These are phyloP conservation scores for Alternaria hordeiaustralica DNA, from an alignment of 2,329 filamentous ascomycete genomes.

Conservation along the genomic window DNA sequence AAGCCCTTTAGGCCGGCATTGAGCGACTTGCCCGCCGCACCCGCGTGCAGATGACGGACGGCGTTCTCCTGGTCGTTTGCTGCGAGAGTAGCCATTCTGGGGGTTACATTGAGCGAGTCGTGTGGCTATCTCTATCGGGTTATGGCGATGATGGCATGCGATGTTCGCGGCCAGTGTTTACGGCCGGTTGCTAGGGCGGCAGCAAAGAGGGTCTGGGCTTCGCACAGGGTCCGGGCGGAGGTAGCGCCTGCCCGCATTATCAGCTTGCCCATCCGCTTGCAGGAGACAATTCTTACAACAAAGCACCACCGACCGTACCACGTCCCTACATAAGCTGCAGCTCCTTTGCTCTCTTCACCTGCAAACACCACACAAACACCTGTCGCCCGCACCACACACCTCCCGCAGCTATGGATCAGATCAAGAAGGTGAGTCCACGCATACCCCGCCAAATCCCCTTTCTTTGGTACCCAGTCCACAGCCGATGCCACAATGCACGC, in stretches of 20 bases:
- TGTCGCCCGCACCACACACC: slow-evolving; percentile 8
- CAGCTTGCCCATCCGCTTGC: slow-evolving; percentile 24
- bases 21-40: slow-evolving; percentile 72
- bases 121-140: slow-evolving; percentile 14
- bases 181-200: slow-evolving; percentile 33
- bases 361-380: slow-evolving; percentile 7
- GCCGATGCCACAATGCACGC: slow-evolving; percentile 10
- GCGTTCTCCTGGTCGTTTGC: slow-evolving; percentile 85
- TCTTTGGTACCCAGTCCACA: slow-evolving; percentile 16
- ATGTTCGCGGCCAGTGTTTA: slow-evolving; percentile 32
- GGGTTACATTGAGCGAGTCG: slow-evolving; percentile 41
- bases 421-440: slow-evolving; percentile 77
- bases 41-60: slow-evolving; percentile 75
- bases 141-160: not conserved
- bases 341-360: slow-evolving; percentile 4
- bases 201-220: slow-evolving; percentile 16
- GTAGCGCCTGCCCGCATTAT: slow-evolving; percentile 37
- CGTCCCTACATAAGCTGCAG: slow-evolving; percentile 12
- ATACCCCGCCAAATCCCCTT: slow-evolving; percentile 46
- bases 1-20: slow-evolving; percentile 69
- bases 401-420: slow-evolving; percentile 73
- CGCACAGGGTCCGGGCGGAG: slow-evolving; percentile 19
- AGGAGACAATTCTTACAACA: slow-evolving; percentile 34
- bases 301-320: slow-evolving; percentile 17
- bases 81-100: slow-evolving; percentile 71